Evolutionary conservation across 1,284 basidiomycete species (phyloP), one percentile per base, ranked within the genome.

Genomic region (Volvariella surrecta): DNA sequence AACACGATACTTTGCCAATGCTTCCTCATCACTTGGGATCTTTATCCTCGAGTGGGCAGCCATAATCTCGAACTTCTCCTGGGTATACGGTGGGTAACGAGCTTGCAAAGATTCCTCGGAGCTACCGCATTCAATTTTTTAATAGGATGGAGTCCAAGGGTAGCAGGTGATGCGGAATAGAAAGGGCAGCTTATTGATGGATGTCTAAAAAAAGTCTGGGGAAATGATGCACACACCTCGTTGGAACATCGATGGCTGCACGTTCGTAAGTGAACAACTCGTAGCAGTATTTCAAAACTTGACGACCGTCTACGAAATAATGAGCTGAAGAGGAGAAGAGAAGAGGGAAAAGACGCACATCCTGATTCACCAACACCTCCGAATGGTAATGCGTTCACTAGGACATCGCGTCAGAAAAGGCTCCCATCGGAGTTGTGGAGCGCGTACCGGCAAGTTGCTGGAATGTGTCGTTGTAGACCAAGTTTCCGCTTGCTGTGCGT

Each of bases 351-450:
- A 2, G 56, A 49, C 76, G 53, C 56, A 83, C 80, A 72, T 50
- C 82, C 81, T 43, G 79, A 82, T 37, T 73, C 64, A 2, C 82
- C 82, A 21, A 76, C 68, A 35, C 83, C 83, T 32, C 82, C 82
- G 40, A 86, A 79, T 1, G 80, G 81, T 18, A 81, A 58, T 21
- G 74, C 74, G 16, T 71, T 62, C 3, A 67, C 73, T 76, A 40
- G 2, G 28, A 24, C 19, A 35, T 37, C 42, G 8, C n/a, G 40
- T 37, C 19, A 22, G 18, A 21, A 21, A 8, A 37, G 15, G 16
- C 43, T 13, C 16, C 41, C 21, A 10, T 22, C 9, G 17, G 20
- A 38, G 8, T 32, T 34, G 20, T 17, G 7, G 2, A 8, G n/a
- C 0, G 16, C 70, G 45, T 50, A 78, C 79, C 58, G 10, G 58